phyloP scores from a whole-genome alignment of 73 alveolate genomes.

The Effrenium voratum region DNA sequence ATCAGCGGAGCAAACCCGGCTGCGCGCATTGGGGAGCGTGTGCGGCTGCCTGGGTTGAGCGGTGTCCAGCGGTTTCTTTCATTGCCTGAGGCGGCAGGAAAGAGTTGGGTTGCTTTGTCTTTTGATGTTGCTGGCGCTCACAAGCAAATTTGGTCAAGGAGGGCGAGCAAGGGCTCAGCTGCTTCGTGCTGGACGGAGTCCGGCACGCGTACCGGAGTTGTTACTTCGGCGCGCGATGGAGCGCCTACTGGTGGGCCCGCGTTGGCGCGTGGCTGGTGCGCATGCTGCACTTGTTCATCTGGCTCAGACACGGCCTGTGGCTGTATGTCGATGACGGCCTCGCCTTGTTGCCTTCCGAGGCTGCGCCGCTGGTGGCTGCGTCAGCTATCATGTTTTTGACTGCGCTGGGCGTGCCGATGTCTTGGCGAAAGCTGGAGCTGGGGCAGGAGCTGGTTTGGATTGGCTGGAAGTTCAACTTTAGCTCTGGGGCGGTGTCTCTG shows the following conservation, averaged over 20 bases:
- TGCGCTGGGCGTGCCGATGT: slow-evolving; percentile 2
- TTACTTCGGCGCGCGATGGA: slow-evolving; percentile 5
- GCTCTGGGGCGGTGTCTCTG: background rate
- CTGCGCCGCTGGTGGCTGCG: background rate
- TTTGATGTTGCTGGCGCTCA: slow-evolving; percentile 48
- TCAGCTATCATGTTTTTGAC: background rate
- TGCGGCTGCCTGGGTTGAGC: background rate
- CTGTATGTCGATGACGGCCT: slow-evolving; percentile 38
- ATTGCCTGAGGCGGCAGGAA: background rate
- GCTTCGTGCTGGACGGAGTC: slow-evolving; percentile 27
- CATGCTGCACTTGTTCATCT: slow-evolving; percentile 33
- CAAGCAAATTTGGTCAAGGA: background rate
- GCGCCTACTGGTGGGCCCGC: slow-evolving; percentile 53
- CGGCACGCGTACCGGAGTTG: slow-evolving; percentile 25
- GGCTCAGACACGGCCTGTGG: slow-evolving; percentile 37
- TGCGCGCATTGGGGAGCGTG: background rate
- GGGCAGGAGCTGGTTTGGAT: background rate
- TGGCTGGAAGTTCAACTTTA: background rate
- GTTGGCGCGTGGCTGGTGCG: slow-evolving; percentile 48
- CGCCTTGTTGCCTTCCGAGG: background rate
- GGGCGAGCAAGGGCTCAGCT: slow-evolving; percentile 8
- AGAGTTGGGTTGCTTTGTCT: background rate
- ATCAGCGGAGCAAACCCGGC: slow-evolving; percentile 22
- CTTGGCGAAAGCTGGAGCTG: background rate
- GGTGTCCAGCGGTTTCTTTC: slow-evolving; percentile 20